Conservation (phyloP, 108 stramenopile species). For the Aurantiochytrium sp. region DNA sequence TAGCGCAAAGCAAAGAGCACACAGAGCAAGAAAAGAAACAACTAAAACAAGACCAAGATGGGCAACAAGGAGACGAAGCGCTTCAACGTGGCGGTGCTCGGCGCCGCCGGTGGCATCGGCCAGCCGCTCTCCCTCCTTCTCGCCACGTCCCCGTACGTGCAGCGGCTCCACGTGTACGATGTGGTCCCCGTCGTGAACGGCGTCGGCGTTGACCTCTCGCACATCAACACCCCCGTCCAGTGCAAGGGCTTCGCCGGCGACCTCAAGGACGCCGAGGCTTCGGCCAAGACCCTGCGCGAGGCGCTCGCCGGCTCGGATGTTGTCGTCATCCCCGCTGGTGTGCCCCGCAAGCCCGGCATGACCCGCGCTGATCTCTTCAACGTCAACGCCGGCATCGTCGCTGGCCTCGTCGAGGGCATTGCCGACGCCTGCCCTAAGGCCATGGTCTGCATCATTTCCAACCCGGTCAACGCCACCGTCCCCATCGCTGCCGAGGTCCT, state of each 20-base stretch:
- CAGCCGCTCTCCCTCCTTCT: conserved; percentile 19
- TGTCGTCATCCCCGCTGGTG: conserved; percentile 24
- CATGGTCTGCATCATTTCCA: conserved; percentile 23
- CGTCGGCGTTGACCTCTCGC: neutral
- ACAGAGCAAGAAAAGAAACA: neutral
- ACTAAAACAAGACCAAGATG: neutral
- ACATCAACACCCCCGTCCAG: neutral
- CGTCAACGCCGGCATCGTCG: conserved; percentile 20
- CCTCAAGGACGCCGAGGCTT: neutral
- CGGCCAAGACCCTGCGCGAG: neutral
- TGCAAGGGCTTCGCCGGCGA: conserved; percentile 11
- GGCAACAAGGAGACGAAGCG: neutral
- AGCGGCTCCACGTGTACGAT: conserved; percentile 14
- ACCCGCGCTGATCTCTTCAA: conserved; percentile 18
- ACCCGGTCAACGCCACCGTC: conserved; percentile 24
- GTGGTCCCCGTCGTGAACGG: conserved; percentile 20
- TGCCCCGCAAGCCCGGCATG: conserved; percentile 23
- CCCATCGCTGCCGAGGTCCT: conserved; percentile 21
- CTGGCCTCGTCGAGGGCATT: neutral
- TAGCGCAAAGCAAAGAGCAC: too few species aligned
- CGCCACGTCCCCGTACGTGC: neutral
- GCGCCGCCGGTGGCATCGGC: conserved; percentile 25
- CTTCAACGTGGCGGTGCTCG: conserved; percentile 24
- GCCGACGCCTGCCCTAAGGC: conserved; percentile 21
- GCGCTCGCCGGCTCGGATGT: conserved; percentile 18